These are phyloP conservation scores for Gloeopeniophorella convolvens DNA, from an alignment of 768 basidiomycete species.

Conservation along the genomic window DNA sequence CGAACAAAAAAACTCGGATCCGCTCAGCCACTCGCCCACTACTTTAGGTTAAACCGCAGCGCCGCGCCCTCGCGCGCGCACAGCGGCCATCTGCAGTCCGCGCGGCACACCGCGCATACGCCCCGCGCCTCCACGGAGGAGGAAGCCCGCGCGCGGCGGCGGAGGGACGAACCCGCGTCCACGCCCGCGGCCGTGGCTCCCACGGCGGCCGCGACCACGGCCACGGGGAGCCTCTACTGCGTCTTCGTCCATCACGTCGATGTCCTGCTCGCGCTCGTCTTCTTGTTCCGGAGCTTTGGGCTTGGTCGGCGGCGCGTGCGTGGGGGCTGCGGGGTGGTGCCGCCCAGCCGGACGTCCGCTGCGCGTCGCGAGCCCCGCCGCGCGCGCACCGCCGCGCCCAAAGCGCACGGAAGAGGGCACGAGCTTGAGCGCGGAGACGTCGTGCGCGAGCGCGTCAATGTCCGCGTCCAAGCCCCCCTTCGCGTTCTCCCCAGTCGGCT, in stretches of 20 bases:
- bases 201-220: slow-evolving; percentile 2
- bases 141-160: slow-evolving; percentile 15
- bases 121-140: slow-evolving; percentile 3
- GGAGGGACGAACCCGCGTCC: slow-evolving; percentile 9
- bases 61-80: slow-evolving; percentile 1
- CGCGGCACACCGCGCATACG: background rate
- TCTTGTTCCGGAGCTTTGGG: background rate
- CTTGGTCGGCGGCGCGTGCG: background rate
- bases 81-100: background rate
- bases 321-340: background rate
- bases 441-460: slow-evolving; percentile 45
- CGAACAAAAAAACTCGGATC: background rate
- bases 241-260: slow-evolving; percentile 4
- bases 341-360: slow-evolving; percentile 5
- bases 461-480: too few relatives aligned
- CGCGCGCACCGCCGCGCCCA: slow-evolving; percentile 55
- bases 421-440: slow-evolving; percentile 45
- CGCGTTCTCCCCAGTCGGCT: too few relatives aligned
- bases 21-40: background rate
- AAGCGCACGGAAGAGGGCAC: slow-evolving; percentile 68
- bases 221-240: slow-evolving; percentile 3
- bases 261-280: background rate
- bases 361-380: slow-evolving; percentile 38
- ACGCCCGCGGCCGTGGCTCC: background rate
- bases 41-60: background rate